Evolutionary conservation across 1,139 yeast species (phyloP), one percentile per base, ranked within the genome.

Genomic region (Spencermartinsiella ligniputridi): DNA sequence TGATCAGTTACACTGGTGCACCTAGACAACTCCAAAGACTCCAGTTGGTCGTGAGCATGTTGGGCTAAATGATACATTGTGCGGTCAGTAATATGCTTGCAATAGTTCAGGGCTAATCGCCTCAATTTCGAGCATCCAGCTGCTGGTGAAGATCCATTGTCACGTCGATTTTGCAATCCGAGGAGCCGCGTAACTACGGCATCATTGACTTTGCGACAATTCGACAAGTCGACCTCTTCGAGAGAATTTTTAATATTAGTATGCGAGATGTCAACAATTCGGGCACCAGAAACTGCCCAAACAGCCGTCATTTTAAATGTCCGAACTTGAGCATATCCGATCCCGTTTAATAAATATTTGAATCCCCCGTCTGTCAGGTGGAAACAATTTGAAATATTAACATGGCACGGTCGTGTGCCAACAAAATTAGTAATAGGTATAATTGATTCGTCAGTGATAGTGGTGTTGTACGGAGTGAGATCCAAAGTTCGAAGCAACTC

Each of bases 201-300:
- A 59, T 84, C 92, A 42, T 81, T 70, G 2, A 83, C 88, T 54
- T 81, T 82, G 29, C 89, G 69, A 57, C 92, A 84, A 60, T 84
- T 83, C 3, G 86, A 75, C 38, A 84, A 66, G 58, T 83, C 88
- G 21, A 84, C 68, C 47, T 76, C 81, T 48, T 74, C 76, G 37
- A 84, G 63, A 50, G 72, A 66, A 39, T 72, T 69, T 1, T 89
- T 89, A 33, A 81, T 79, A 0, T 83, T 83, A 2, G 76, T 81
- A n/a, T 27, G 32, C 6, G 32, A 27, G 40, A 84, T 63, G 59
- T 84, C 92, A 86, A 83, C 81, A 19, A 84, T 80, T 3, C 90
- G 85, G 86, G 81, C 79, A 2, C 88, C 86, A 50, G 83, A 77
- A 6, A 83, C 78, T 53, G 82, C 87, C 92, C 92, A 84, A 41